These are phyloP conservation scores for Lenzites betulinus DNA, from an alignment of 768 basidiomycete species.

Conservation along the genomic window DNA sequence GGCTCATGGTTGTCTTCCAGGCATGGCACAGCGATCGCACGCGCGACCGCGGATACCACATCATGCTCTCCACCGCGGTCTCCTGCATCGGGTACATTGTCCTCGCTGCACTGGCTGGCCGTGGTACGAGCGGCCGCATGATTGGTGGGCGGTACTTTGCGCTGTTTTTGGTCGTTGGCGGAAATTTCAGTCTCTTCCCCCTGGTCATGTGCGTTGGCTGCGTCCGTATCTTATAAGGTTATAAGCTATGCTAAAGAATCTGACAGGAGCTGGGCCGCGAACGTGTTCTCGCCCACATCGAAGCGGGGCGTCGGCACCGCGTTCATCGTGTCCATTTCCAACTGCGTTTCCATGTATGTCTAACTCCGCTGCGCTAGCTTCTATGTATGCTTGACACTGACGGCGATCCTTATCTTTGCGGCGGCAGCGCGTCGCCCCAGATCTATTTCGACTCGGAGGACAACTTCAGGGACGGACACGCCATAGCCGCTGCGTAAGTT, in stretches of 20 bases:
- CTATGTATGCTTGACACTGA: too few species aligned
- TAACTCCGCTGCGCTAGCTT: not conserved
- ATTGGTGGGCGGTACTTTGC: conserved; percentile 59
- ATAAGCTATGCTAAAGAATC: not conserved
- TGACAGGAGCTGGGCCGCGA: conserved; percentile 59
- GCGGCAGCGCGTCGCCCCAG: conserved; percentile 52
- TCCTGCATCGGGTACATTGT: conserved; percentile 57
- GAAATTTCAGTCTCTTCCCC: conserved; percentile 57
- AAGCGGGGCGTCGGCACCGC: conserved; percentile 63
- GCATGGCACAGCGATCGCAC: conserved; percentile 58
- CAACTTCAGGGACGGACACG: conserved; percentile 54
- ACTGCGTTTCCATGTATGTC: conserved; percentile 56
- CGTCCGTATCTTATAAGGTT: too few species aligned
- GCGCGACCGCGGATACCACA: conserved; percentile 55
- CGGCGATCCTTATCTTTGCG: too few species aligned
- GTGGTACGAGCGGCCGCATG: conserved; percentile 46
- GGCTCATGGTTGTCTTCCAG: conserved; percentile 56
- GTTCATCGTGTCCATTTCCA: conserved; percentile 61
- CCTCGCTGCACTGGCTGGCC: conserved; percentile 41
- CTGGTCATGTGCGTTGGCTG: conserved; percentile 49
- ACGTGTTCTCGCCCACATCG: conserved; percentile 58
- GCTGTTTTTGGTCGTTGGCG: conserved; percentile 56
- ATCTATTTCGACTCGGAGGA: conserved; percentile 57
- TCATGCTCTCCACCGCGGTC: conserved; percentile 49
- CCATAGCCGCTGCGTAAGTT: conserved; percentile 53